Evolutionary conservation across 2,329 filamentous ascomycete genomes (phyloP).

Genomic region (Didymella keratinophila): DNA sequence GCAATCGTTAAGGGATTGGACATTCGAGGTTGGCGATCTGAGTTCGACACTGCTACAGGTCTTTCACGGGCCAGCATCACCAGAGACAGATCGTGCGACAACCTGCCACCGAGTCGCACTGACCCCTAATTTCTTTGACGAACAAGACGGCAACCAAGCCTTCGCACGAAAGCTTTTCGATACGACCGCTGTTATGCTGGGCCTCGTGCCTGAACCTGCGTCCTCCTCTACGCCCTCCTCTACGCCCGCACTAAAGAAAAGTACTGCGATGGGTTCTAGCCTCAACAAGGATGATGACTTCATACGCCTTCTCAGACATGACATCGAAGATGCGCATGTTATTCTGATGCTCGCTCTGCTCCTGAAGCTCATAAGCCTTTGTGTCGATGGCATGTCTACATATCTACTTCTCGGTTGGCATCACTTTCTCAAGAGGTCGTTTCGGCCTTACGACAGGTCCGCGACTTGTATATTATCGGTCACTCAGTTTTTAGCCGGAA

Average conservation of each 20-base stretch:
- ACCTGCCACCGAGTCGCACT: neutral
- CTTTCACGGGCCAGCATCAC: no score
- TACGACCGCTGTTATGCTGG: neutral
- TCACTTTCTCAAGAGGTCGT: neutral
- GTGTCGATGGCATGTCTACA: neutral
- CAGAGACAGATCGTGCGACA: no score
- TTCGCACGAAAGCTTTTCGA: neutral
- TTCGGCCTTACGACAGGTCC: neutral
- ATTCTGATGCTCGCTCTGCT: slow-evolving; percentile 2
- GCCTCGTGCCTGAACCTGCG: no score
- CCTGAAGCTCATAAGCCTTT: neutral
- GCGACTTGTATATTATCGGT: neutral
- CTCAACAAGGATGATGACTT: neutral
- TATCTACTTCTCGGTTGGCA: neutral
- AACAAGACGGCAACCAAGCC: no score
- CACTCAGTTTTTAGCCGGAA: no score
- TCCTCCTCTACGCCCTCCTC: neutral
- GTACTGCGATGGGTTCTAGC: neutral
- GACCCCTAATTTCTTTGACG: neutral
- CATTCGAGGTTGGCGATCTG: slow-evolving; percentile 23
- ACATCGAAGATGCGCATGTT: slow-evolving; percentile 6
- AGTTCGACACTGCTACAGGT: no score
- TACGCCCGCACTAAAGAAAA: neutral
- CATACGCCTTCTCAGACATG: neutral
- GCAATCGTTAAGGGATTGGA: slow-evolving; percentile 10